Evolutionary conservation across 139 green algal species (phyloP), one percentile per base, ranked within the genome.

Genomic region (Raphidocelis subcapitata): DNA sequence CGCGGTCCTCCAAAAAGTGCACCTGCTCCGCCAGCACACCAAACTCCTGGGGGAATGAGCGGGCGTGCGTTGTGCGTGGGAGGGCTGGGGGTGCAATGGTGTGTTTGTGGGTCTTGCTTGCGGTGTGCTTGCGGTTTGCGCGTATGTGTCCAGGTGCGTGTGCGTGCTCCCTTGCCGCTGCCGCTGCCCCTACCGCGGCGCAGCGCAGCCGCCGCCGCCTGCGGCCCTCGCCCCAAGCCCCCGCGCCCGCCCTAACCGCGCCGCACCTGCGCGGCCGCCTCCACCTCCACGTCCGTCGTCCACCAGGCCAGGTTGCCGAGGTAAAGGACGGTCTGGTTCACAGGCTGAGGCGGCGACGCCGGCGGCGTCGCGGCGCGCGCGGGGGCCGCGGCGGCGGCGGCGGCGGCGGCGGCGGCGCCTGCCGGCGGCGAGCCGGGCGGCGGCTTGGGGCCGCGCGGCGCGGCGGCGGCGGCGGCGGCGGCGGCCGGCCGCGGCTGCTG

Each of bases 201-300:
- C 41, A 49, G 41, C 8, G 8, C 8, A 49, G 41, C 41, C 12
- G 41, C 41, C 8, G 41, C 24, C 54, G 54, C 54, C 5, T 5
- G 54, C 54, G 12, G 5, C 54, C 54, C 54, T 20, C 54, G 10
- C 54, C 54, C 12, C 8, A 20, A 12, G 8, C 8, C 12, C 41
- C 41, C 41, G 41, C 41, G 8, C 8, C 41, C 41, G 8, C 41
- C 41, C 41, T 49, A 12, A 8, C 41, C 12, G 41, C 41, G n/a
- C 41, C 41, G 8, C 41, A 49, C 41, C 41, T 49, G 20, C 21
- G 36, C 51, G 44, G 83, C 67, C 23, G 63, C 41, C 82, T 98
- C 94, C n/a, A 98, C 59, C n/a, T 96, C 88, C 3, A 75, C 86
- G 70, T 98, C 94, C 3, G 89, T 97, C 0, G 94, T 97, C 94